Conservation (phyloP, 2,329 filamentous ascomycete genomes). For the Dactylonectria estremocensis region DNA sequence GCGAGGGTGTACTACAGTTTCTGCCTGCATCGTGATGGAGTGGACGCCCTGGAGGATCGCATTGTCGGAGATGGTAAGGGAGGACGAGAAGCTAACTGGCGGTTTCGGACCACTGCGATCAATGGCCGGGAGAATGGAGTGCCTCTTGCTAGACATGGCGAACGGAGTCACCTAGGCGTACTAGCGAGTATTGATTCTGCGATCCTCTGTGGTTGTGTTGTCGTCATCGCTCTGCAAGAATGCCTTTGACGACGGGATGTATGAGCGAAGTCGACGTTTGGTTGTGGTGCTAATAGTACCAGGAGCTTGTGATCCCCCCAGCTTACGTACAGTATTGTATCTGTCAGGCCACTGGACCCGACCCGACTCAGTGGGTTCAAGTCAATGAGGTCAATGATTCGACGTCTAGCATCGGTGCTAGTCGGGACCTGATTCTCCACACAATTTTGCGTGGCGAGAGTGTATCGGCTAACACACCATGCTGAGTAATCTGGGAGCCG, state of each 20-base stretch:
- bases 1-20: slow-evolving; percentile 89
- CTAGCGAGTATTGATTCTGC: slow-evolving; percentile 19
- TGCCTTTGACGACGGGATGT: not conserved
- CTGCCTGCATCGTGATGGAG: slow-evolving; percentile 83
- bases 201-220: not conserved
- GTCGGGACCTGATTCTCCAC: slow-evolving; percentile 24
- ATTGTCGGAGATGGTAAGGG: slow-evolving; percentile 74
- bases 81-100: slow-evolving; percentile 73
- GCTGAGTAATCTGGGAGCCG: slow-evolving; percentile 49
- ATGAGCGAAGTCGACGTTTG: slow-evolving; percentile 20
- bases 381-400: slow-evolving; percentile 47
- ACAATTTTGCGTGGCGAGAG: not conserved
- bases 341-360: not conserved
- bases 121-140: slow-evolving; percentile 69
- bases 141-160: slow-evolving; percentile 65
- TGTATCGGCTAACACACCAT: slow-evolving; percentile 50
- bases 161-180: not conserved
- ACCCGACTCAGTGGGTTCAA: slow-evolving; percentile 19
- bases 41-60: slow-evolving; percentile 79
- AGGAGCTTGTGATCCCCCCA: not conserved
- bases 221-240: slow-evolving; percentile 32
- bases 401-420: slow-evolving; percentile 41
- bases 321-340: slow-evolving; percentile 35
- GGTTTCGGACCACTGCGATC: slow-evolving; percentile 71
- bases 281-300: not conserved